Base-by-base conservation (phyloP, 2,329 filamentous ascomycete species). In the Fusarium subtropicale region DNA sequence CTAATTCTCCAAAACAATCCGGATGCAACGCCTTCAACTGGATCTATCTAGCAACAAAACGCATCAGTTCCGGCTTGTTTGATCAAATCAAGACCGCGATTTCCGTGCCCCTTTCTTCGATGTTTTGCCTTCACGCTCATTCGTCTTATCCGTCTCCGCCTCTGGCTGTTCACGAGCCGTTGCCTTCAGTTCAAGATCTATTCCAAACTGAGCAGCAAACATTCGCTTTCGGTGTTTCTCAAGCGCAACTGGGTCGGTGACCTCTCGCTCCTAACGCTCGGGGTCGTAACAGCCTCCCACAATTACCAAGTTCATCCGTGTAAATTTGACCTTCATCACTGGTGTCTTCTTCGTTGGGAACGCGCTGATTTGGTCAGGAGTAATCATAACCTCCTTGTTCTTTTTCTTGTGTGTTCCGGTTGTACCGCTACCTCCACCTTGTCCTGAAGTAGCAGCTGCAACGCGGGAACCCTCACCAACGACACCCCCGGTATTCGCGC, bases 331-430 rank as follows among this genome's bases (percentile, higher is more conserved):
- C 81, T 95, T 96, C 80, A 97, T 92, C 13, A 98, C 92, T 0
- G 95, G 94, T 18, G 92, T 95, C 82, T 97, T 97, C 87, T 99
- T 99, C 6, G 96, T 98, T 1, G 93, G 90, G 77, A 97, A 98
- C 1, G 93, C 94, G 69, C 90, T 93, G 81, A 99, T 97, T 81
- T 98, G 96, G 76, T 99, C 96, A 0, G 94, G 91, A 0, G 91
- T 94, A 45, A 97, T 91, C 74, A 93, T 92, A 6, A 94, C 92
- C 74, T 97, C 95, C 79, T 97, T 97, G 58, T 88, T 88, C 79
- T 93, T 93, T 83, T 97, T 97, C 85, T 90, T 90, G 34, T 79
- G 77, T 3, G 75, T 76, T 18, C 81, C 77, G 20, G 78, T 68
- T 26, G 79, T 69, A 2, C 75, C 64, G 11, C 71, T 44, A 3